Conservation (phyloP, 2,329 filamentous ascomycete genomes). For the Aspergillus pseudonomiae region DNA sequence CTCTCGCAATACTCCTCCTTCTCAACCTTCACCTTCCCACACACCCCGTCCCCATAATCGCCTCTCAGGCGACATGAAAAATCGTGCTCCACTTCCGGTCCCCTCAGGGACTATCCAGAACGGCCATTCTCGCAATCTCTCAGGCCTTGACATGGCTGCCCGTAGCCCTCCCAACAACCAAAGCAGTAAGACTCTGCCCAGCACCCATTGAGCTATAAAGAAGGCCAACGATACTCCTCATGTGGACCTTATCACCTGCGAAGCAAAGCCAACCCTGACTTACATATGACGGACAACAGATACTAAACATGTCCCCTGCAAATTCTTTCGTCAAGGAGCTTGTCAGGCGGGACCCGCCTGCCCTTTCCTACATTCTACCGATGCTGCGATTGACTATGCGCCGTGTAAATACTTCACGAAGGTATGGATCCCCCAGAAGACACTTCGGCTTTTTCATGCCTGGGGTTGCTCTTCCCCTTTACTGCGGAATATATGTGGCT, state of each 20-base stretch:
- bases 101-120: slow-evolving; percentile 41
- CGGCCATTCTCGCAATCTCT: slow-evolving; percentile 46
- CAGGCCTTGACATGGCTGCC: slow-evolving; percentile 48
- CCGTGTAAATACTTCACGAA: slow-evolving; percentile 99
- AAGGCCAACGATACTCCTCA: not conserved
- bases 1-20: slow-evolving; percentile 23
- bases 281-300: slow-evolving; percentile 56
- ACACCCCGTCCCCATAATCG: slow-evolving; percentile 28
- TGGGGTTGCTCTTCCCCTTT: not conserved
- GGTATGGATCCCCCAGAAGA: slow-evolving; percentile 53
- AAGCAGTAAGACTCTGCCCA: slow-evolving; percentile 40
- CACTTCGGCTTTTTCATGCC: not conserved
- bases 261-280: not conserved
- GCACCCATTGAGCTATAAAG: not conserved
- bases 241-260: not conserved
- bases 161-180: slow-evolving; percentile 52
- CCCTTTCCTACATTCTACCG: slow-evolving; percentile 92
- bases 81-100: slow-evolving; percentile 43
- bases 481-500: slow-evolving; percentile 5
- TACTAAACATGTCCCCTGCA: slow-evolving; percentile 96
- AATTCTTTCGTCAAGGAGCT: slow-evolving; percentile 95
- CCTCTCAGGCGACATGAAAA: slow-evolving; percentile 44
- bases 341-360: slow-evolving; percentile 96
- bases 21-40: slow-evolving; percentile 18
- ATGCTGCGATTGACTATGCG: slow-evolving; percentile 79